Evolutionary conservation across 2,329 filamentous ascomycete species (phyloP).

Genomic region (Plenodomus tracheiphilus): DNA sequence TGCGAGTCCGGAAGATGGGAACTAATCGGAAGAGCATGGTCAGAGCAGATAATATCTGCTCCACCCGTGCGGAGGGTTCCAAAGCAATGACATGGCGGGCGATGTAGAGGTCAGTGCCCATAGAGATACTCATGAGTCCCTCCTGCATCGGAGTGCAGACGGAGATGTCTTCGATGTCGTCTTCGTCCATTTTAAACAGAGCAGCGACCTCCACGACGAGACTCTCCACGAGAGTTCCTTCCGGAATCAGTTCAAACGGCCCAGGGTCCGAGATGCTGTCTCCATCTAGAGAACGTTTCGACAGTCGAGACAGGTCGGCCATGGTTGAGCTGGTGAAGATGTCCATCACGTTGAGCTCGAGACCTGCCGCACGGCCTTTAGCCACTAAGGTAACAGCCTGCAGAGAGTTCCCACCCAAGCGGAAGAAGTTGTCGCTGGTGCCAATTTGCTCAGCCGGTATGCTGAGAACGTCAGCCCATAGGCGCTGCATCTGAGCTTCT

Average conservation of each 20-base stretch:
- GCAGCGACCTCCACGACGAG: background rate
- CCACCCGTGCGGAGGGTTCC: too few species aligned
- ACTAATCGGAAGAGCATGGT: too few species aligned
- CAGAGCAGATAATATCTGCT: too few species aligned
- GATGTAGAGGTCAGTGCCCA: too few species aligned
- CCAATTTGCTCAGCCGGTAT: conserved; percentile 23
- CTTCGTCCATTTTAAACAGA: background rate
- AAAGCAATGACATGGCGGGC: too few species aligned
- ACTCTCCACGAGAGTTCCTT: background rate
- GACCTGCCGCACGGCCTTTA: conserved; percentile 6
- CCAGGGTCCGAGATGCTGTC: background rate
- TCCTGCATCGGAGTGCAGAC: conserved; percentile 61
- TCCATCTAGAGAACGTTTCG: too few species aligned
- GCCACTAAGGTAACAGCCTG: conserved; percentile 25
- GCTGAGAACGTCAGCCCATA: conserved; percentile 9
- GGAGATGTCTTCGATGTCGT: conserved; percentile 54
- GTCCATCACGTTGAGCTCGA: conserved; percentile 19
- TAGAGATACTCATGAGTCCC: conserved; percentile 57
- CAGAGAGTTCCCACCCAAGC: conserved; percentile 31
- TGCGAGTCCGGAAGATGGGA: conserved; percentile 6
- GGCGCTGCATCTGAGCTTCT: background rate
- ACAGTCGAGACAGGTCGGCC: conserved; percentile 6
- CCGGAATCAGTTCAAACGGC: background rate
- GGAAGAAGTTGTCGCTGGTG: conserved; percentile 17
- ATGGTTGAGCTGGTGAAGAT: conserved; percentile 21